Conservation (phyloP, 768 basidiomycete genomes). For the Kwoniella bestiolae region DNA sequence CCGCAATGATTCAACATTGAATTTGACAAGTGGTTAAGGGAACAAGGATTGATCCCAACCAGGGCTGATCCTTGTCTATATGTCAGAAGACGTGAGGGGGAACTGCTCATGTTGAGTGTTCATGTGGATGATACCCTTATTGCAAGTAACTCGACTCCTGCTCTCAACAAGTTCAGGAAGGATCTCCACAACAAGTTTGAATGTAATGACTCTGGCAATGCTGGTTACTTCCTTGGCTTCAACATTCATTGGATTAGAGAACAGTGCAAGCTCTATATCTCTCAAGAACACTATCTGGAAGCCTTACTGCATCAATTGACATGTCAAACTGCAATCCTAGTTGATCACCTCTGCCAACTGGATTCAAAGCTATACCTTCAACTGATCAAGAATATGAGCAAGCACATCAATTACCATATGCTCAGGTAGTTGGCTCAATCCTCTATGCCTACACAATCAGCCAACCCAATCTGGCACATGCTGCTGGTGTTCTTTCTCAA, state of each 20-base stretch:
- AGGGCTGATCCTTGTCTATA: constrained; percentile 9
- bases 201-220: constrained; percentile 18
- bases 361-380: constrained; percentile 6
- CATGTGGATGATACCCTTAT: constrained; percentile 33
- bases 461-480: constrained; percentile 11
- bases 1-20: constrained; percentile 27
- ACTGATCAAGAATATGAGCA: constrained; percentile 5
- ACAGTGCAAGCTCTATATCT: constrained; percentile 16
- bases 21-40: constrained; percentile 23
- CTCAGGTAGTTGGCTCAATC: constrained; percentile 23
- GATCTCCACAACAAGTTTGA: constrained; percentile 17
- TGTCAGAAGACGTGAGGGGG: constrained; percentile 7
- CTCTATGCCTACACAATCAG: constrained; percentile 18
- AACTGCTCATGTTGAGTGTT: constrained; percentile 15
- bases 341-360: background rate
- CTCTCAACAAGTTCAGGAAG: constrained; percentile 10
- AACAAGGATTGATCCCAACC: constrained; percentile 20
- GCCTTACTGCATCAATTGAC: constrained; percentile 5
- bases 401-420: constrained; percentile 10
- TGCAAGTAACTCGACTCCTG: constrained; percentile 13
- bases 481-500: constrained; percentile 8
- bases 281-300: constrained; percentile 18
- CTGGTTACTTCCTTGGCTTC: constrained; percentile 39
- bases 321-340: constrained; percentile 11
- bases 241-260: constrained; percentile 45